Evolutionary conservation across 2,329 filamentous ascomycete species (phyloP).

Genomic region (Seiridium unicorne): DNA sequence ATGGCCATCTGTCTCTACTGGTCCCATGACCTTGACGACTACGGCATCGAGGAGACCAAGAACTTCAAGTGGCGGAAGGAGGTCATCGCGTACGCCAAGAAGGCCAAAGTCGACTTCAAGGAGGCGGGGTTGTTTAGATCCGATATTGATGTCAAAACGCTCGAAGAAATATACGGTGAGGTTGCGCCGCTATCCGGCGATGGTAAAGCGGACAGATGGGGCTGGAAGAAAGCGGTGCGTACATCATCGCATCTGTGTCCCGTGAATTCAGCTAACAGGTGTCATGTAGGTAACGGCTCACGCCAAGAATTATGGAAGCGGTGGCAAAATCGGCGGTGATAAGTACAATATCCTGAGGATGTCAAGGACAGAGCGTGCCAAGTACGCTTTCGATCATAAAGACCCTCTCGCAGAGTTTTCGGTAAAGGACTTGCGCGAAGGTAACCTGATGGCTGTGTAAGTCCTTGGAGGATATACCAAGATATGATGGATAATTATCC

Average conservation of each 20-base stretch:
- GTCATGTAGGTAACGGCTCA: constrained; percentile 15
- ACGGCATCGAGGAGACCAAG: neutral
- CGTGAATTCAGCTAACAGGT: too few species aligned
- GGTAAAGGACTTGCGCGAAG: constrained; percentile 17
- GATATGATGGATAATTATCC: too few species aligned
- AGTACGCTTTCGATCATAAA: constrained; percentile 16
- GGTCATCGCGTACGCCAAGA: constrained; percentile 19
- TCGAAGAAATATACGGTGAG: constrained; percentile 5
- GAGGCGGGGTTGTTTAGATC: constrained; percentile 13
- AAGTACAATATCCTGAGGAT: constrained; percentile 20
- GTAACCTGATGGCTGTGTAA: constrained; percentile 17
- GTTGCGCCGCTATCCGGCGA: constrained; percentile 14
- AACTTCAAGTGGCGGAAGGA: constrained; percentile 14
- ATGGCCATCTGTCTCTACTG: constrained; percentile 18
- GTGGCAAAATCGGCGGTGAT: constrained; percentile 11
- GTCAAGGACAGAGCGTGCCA: constrained; percentile 17
- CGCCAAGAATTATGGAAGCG: constrained; percentile 13
- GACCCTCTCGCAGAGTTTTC: constrained; percentile 19
- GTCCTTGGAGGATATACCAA: neutral
- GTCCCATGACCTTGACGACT: constrained; percentile 10
- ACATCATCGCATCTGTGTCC: too few species aligned
- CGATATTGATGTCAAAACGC: neutral
- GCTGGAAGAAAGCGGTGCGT: constrained; percentile 19
- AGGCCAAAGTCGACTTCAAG: constrained; percentile 17
- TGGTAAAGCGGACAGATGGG: constrained; percentile 17